Evolutionary conservation across 1,139 yeast genomes (phyloP), one percentile per base, ranked within the genome.

Genomic region (Kodamaea ohmeri): DNA sequence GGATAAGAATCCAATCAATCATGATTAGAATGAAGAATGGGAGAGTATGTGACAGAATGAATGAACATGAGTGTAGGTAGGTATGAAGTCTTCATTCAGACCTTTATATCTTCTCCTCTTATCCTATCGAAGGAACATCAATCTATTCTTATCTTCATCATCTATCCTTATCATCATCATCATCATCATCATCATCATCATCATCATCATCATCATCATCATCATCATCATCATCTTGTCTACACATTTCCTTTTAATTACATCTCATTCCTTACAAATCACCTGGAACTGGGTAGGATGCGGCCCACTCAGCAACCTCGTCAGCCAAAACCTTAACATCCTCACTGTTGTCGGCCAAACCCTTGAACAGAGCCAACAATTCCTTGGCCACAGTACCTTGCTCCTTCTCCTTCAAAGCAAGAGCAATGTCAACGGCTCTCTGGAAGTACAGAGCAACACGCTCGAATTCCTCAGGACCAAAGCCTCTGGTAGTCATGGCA

Each of bases 401-500:
- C 61, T 80, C 88, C 55, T 75, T 66, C 12, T 72, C 52, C 62
- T 81, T 83, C 58, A 84, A 70, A 25, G 70, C 72, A 41, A 73
- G 61, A 14, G 90, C 73, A 46, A 83, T 67, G 19, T 79, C 76
- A 44, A 86, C 94, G 21, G 96, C 95, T 51, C 67, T 69, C 58
- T 84, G 83, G 60, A 90, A 83, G 70, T 78, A 88, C 42, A 73
- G 77, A 19, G 90, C 86, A 42, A 90, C 92, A 58, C 78, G 74
- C 48, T 71, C 79, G 54, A 90, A 90, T 55, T 90, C 97, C 34
- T 66, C 75, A 46, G 76, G 78, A 32, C 84, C 83, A 55, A 90
- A 83, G 20, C 97, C 97, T 73, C 97, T 83, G 37, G 97, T 88
- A 47, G 97, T 85, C 97, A 90, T 90, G 42, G 97, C 97, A 42